Evolutionary conservation across 805 yeast species (phyloP).

Genomic region (Pichia nakasei): DNA sequence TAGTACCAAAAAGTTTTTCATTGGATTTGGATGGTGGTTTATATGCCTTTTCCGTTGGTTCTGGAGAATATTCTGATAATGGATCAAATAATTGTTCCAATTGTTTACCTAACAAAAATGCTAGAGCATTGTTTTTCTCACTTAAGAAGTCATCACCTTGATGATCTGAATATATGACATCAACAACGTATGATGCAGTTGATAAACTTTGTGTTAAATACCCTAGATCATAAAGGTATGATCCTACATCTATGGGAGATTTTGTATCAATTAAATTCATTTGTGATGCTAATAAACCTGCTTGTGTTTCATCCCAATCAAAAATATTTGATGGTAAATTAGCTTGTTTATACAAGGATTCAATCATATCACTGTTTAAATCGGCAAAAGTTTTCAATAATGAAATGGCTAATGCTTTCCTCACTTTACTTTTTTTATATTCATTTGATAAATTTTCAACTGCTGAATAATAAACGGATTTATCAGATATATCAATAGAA

Average conservation of each 20-base stretch:
- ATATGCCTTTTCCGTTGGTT: conserved; percentile 66
- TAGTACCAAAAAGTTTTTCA: not conserved
- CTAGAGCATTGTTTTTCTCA: conserved; percentile 68
- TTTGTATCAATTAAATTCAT: conserved; percentile 47
- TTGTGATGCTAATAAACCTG: conserved; percentile 67
- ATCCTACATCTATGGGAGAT: conserved; percentile 52
- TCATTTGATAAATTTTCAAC: conserved; percentile 53
- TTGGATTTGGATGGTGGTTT: conserved; percentile 39
- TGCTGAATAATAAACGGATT: conserved; percentile 72
- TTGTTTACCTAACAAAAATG: conserved; percentile 73
- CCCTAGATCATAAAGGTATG: conserved; percentile 46
- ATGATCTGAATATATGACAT: conserved; percentile 55
- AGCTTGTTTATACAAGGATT: conserved; percentile 13
- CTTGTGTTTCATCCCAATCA: conserved; percentile 73
- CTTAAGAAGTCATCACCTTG: conserved; percentile 8
- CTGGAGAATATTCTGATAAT: conserved; percentile 84
- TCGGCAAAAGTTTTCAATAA: conserved; percentile 57
- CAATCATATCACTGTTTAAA: conserved; percentile 30
- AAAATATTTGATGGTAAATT: conserved; percentile 16
- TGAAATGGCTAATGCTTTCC: conserved; percentile 71
- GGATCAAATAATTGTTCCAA: conserved; percentile 87
- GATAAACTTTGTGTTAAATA: conserved; percentile 34
- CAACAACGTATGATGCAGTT: conserved; percentile 47
- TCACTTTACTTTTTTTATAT: conserved; percentile 46
- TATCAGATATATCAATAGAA: conserved; percentile 45